Conservation (phyloP, 202 grass and related monocot species). For the Zoysia matrella region DNA sequence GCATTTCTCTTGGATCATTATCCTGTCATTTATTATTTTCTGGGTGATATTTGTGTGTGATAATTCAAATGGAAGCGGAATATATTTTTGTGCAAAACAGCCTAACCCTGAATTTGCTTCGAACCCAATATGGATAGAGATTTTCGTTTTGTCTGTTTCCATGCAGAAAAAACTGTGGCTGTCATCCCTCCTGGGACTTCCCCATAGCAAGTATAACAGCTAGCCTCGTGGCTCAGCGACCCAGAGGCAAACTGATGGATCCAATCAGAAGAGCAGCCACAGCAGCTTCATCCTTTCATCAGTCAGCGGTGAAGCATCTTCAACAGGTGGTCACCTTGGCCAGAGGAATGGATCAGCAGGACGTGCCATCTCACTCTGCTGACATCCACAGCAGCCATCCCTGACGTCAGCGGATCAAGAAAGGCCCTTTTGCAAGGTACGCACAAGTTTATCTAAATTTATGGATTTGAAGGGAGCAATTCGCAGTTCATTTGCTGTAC, state of each 20-base stretch:
- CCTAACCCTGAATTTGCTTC: neutral
- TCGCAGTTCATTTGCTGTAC: neutral
- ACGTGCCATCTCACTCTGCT: slow-evolving; percentile 62
- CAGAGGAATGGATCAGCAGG: slow-evolving; percentile 49
- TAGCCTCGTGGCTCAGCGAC: slow-evolving; percentile 1
- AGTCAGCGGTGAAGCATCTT: no score
- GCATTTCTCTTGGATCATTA: slow-evolving; percentile 27
- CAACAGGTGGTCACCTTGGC: no score
- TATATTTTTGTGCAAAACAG: neutral
- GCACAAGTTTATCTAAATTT: neutral
- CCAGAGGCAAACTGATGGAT: slow-evolving; percentile 35
- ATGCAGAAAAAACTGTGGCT: slow-evolving; percentile 43
- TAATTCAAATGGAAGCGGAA: neutral
- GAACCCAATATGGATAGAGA: neutral
- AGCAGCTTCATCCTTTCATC: no score
- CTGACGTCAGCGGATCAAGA: slow-evolving; percentile 66
- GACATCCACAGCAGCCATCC: slow-evolving; percentile 50
- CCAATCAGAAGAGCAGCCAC: slow-evolving; percentile 19
- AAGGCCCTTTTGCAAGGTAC: slow-evolving; percentile 74
- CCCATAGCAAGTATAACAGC: slow-evolving; percentile 17
- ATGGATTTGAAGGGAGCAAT: neutral
- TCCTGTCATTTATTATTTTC: slow-evolving; percentile 25
- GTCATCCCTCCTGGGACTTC: slow-evolving; percentile 13
- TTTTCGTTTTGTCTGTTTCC: slow-evolving; percentile 13
- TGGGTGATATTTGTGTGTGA: neutral